Base-by-base conservation (phyloP, 2,329 filamentous ascomycete genomes). In the Fusarium setosum region DNA sequence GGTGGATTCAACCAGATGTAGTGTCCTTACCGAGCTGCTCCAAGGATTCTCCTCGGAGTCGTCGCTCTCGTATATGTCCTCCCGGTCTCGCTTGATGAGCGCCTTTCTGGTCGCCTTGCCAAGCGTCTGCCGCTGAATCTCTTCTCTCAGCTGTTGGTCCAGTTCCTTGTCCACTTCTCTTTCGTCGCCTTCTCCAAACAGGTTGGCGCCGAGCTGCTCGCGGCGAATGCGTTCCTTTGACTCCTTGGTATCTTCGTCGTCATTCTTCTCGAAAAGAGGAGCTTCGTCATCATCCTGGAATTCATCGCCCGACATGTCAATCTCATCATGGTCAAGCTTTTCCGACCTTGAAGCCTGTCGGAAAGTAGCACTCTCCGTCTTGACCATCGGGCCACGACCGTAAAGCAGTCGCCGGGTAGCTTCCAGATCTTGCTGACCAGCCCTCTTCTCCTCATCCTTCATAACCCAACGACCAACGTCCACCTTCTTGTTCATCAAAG, bases 271-370 rank as follows among this genome's bases (percentile, higher is more conserved):
- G 50, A 93, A 86, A 38, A 91, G 86, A 3, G 88, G 86, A 20
- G 91, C 88, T 74, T 96, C 93, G 73, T 97, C 93, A 71, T 96
- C 93, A 72, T 97, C 92, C 68, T 94, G 92, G 73, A 97, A 97
- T 71, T 92, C 89, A 58, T 90, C 88, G 10, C 86, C 88, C 18
- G 88, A 87, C 74, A 90, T 83, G 69, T 90, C 88, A 32, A 91
- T 80, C 65, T 92, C 89, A 62, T 89, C 86, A 68, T 93, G 90
- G 53, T 94, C 91, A 71, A 89, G 83, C 65, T 87, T 86, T 71
- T 93, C 90, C 49, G 77, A 85, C 70, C 85, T 87, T 68, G 79
- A 90, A 56, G 82, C 89, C 69, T 78, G 86, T 78, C 77, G 84
- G 74, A 84, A 92, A 29, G 86, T 92, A 75, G 77, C 81, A 58